phyloP scores from a whole-genome alignment of 129 eudicot species.

The Escallonia rubra region DNA sequence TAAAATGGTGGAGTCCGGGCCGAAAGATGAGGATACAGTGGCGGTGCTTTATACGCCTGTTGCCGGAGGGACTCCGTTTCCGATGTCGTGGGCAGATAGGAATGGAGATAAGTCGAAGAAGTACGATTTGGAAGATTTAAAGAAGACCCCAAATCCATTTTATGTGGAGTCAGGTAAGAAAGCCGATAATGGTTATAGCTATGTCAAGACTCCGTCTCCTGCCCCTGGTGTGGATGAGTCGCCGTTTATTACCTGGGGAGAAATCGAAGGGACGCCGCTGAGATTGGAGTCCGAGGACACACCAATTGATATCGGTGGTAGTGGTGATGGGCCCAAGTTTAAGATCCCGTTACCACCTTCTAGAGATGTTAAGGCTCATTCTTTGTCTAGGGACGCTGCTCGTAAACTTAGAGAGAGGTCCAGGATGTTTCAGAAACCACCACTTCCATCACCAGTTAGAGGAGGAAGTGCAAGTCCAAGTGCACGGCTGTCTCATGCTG shows the following conservation, averaged over 20 bases:
- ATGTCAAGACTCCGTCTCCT: slow-evolving; percentile 92
- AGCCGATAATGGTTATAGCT: slow-evolving; percentile 78
- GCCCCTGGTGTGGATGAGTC: slow-evolving; percentile 94
- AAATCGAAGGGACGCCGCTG: slow-evolving; percentile 89
- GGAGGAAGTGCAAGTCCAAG: slow-evolving; percentile 94
- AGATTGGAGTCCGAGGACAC: slow-evolving; percentile 91
- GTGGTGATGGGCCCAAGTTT: slow-evolving; percentile 83
- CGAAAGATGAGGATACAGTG: slow-evolving; percentile 48
- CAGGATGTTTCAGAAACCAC: slow-evolving; percentile 84
- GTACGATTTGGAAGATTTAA: slow-evolving; percentile 89
- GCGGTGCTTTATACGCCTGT: slow-evolving; percentile 71
- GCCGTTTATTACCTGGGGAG: slow-evolving; percentile 94
- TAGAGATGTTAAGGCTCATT: slow-evolving; percentile 84
- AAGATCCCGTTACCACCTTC: slow-evolving; percentile 85
- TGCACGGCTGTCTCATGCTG: slow-evolving; percentile 82
- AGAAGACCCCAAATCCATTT: slow-evolving; percentile 68
- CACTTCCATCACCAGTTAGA: slow-evolving; percentile 62
- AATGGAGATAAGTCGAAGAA: slow-evolving; percentile 58
- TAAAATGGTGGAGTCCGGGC: slow-evolving; percentile 46
- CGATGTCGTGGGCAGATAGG: slow-evolving; percentile 40
- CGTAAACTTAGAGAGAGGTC: slow-evolving; percentile 83
- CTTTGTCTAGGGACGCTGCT: slow-evolving; percentile 91
- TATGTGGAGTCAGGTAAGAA: slow-evolving; percentile 77
- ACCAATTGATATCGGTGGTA: slow-evolving; percentile 91
- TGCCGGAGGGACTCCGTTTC: slow-evolving; percentile 68